Evolutionary conservation across 495 filamentous ascomycete genomes (phyloP).

Genomic region (Neurospora sp.): DNA sequence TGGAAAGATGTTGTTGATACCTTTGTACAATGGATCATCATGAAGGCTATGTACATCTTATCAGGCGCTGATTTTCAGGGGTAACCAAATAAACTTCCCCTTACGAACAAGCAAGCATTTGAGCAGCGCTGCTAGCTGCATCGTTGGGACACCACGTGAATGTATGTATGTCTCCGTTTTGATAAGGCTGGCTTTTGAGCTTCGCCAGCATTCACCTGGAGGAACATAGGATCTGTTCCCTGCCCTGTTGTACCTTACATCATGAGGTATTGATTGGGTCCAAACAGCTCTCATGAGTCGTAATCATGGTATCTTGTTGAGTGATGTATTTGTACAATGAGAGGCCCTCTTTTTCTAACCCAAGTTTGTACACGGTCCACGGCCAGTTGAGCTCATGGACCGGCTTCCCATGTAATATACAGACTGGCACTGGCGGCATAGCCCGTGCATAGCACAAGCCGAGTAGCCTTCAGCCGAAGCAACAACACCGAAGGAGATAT

Average conservation of each 20-base stretch:
- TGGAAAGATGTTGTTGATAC: neutral
- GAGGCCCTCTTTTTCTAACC: neutral
- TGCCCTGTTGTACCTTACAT: neutral
- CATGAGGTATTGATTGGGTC: neutral
- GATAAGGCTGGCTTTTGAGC: neutral
- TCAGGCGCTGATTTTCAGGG: neutral
- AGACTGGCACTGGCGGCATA: neutral
- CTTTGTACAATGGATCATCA: neutral
- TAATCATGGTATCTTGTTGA: neutral
- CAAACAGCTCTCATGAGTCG: neutral
- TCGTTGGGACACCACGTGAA: neutral
- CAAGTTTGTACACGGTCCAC: neutral
- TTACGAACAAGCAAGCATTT: neutral
- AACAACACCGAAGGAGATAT: neutral
- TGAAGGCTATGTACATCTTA: neutral
- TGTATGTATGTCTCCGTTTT: neutral
- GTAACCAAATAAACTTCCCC: neutral
- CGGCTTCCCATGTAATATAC: neutral
- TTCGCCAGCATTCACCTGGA: neutral
- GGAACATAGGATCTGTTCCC: neutral
- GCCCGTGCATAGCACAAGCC: neutral
- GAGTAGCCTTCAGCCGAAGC: neutral
- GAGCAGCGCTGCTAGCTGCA: neutral
- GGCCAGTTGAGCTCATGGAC: neutral
- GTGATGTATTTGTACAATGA: neutral